Conservation (phyloP, 2,329 filamentous ascomycete genomes). For the Elsinoe arachidis region DNA sequence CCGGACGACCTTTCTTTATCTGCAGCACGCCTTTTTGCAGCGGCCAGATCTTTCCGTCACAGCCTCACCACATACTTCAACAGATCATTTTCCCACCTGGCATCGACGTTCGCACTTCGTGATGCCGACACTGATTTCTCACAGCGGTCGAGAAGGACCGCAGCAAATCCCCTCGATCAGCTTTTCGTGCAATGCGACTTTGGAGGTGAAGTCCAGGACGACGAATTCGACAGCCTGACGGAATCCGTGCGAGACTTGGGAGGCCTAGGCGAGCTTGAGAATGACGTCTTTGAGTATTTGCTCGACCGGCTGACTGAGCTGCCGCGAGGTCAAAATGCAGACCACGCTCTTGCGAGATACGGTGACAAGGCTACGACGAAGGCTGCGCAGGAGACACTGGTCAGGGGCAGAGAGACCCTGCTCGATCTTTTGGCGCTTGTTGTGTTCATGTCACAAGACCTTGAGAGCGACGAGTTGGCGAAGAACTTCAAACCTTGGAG, state of each 20-base stretch:
- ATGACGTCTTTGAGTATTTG: conserved; percentile 44
- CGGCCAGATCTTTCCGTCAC: conserved; percentile 19
- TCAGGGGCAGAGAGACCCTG: conserved; percentile 63
- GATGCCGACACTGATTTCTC: conserved; percentile 10
- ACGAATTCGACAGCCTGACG: conserved; percentile 64
- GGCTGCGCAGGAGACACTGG: conserved; percentile 69
- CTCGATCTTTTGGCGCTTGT: conserved; percentile 76
- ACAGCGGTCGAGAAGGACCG: conserved; percentile 7
- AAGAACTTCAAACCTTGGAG: conserved; percentile 53
- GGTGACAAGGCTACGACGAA: conserved; percentile 67
- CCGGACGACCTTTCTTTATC: conserved; percentile 13
- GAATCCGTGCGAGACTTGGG: conserved; percentile 58
- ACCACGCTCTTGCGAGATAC: conserved; percentile 57
- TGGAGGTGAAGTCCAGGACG: conserved; percentile 69
- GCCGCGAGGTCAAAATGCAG: conserved; percentile 30
- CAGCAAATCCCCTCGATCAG: conserved; percentile 50
- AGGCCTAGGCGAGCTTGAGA: conserved; percentile 44
- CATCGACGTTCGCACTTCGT: conserved; percentile 13
- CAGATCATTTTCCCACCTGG: conserved; percentile 24
- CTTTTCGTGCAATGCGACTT: conserved; percentile 76
- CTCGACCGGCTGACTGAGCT: conserved; percentile 39
- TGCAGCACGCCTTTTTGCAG: conserved; percentile 17
- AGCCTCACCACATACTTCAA: conserved; percentile 20
- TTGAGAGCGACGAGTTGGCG: conserved; percentile 62
- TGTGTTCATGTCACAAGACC: conserved; percentile 76